phyloP scores from a whole-genome alignment of 192 early-diverging fungal genomes.

The Chytriomyces hyalinus region DNA sequence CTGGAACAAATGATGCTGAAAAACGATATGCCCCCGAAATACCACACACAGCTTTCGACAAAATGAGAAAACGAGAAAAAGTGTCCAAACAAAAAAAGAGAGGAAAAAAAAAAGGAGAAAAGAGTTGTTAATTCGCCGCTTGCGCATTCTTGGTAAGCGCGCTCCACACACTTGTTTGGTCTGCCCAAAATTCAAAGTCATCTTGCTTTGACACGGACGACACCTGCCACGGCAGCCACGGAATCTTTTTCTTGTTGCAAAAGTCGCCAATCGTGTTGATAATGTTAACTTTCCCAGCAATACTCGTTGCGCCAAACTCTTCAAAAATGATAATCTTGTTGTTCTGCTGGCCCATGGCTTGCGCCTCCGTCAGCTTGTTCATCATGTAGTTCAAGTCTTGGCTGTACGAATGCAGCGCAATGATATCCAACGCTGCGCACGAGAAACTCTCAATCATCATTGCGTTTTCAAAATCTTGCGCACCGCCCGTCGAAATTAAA shows the following conservation, averaged over 20 bases:
- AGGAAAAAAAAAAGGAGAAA: no score
- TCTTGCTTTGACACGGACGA: constrained; percentile 4
- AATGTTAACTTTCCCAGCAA: neutral
- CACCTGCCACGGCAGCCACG: constrained; percentile 33
- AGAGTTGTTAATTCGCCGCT: no score
- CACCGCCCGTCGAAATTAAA: constrained; percentile 28
- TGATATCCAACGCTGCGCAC: constrained; percentile 25
- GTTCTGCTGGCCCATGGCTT: neutral
- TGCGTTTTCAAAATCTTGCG: constrained; percentile 18
- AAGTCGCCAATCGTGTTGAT: neutral
- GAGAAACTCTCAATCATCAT: constrained; percentile 23
- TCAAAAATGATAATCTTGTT: constrained; percentile 8
- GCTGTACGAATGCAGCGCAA: constrained; percentile 33
- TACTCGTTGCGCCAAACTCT: constrained; percentile 17
- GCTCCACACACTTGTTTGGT: constrained; percentile 1
- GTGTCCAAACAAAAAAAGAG: no score
- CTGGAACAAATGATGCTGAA: no score
- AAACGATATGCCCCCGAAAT: no score
- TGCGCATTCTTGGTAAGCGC: neutral
- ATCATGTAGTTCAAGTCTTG: neutral
- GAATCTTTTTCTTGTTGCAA: constrained; percentile 16
- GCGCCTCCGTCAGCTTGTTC: constrained; percentile 7
- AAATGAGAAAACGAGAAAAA: no score
- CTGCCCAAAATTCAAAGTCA: constrained; percentile 37
- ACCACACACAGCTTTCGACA: no score